phyloP scores from a whole-genome alignment of 257 asterid genomes.

The Solanum sitiens region DNA sequence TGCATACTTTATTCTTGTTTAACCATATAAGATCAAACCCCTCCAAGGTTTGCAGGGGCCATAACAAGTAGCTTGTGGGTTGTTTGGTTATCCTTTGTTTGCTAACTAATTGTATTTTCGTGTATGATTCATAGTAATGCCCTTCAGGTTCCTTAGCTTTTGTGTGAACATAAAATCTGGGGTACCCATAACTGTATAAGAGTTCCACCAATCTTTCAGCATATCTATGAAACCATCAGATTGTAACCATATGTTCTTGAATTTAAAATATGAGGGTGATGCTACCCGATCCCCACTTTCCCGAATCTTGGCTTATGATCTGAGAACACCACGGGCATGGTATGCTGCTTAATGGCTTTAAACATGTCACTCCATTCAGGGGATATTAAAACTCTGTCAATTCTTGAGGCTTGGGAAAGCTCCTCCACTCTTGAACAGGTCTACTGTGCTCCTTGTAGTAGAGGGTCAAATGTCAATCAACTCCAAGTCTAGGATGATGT shows the following conservation, averaged over 20 bases:
- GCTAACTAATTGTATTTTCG: no score
- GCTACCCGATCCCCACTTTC: not conserved
- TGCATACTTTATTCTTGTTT: not conserved
- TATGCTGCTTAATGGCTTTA: not conserved
- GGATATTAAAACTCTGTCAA: not conserved
- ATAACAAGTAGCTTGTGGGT: not conserved
- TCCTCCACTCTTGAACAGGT: not conserved
- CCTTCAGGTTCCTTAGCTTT: not conserved
- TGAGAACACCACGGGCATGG: not conserved
- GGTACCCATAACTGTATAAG: not conserved
- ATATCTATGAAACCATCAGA: not conserved
- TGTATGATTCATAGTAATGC: not conserved
- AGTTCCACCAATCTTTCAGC: not conserved
- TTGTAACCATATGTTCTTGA: not conserved
- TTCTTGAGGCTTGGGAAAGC: not conserved
- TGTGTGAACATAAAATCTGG: not conserved
- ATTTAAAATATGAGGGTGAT: not conserved
- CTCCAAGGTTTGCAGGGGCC: no score
- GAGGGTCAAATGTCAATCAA: not conserved
- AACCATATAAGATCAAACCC: no score
- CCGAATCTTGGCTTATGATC: not conserved
- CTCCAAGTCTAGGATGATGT: not conserved
- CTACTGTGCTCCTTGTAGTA: not conserved
- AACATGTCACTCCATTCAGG: not conserved
- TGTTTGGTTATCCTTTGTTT: not conserved